Percentiles rank a stretch among this genome's conserved stretches.
Conservation (phyloP, 192 early-diverging fungal species). For the Mortierella claussenii region DNA sequence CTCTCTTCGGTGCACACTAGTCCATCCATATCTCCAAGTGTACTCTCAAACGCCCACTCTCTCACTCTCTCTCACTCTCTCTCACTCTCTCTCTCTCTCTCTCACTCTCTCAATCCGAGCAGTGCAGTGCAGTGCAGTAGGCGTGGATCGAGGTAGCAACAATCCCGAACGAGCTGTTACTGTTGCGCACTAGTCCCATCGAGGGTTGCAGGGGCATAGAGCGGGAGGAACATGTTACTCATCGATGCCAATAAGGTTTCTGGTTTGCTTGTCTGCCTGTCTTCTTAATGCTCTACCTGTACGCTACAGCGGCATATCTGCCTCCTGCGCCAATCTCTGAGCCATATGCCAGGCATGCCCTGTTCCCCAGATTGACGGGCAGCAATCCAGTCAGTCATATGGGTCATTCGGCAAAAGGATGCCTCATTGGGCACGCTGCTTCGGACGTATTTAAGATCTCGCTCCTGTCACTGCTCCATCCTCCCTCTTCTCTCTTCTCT, state of each 20-base stretch:
- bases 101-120: too few relatives aligned
- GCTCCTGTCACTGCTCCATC: neutral
- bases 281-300: neutral
- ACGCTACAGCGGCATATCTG: neutral
- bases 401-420: constrained; percentile 7
- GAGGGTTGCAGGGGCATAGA: neutral
- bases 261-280: neutral
- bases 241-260: neutral
- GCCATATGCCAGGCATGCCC: too few relatives aligned
- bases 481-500: neutral
- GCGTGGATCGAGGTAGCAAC: too few relatives aligned
- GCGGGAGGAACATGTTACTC: neutral
- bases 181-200: too few relatives aligned
- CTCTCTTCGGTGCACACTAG: too few relatives aligned
- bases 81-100: too few relatives aligned
- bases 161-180: too few relatives aligned
- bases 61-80: too few relatives aligned
- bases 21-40: too few relatives aligned
- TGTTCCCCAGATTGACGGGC: neutral
- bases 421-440: constrained; percentile 12
- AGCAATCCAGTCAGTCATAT: neutral
- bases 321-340: too few relatives aligned
- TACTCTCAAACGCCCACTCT: too few relatives aligned
- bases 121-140: too few relatives aligned
- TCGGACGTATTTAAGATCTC: neutral